phyloP scores from a whole-genome alignment of 2,329 filamentous ascomycete species.

The Aschersonia sp. region DNA sequence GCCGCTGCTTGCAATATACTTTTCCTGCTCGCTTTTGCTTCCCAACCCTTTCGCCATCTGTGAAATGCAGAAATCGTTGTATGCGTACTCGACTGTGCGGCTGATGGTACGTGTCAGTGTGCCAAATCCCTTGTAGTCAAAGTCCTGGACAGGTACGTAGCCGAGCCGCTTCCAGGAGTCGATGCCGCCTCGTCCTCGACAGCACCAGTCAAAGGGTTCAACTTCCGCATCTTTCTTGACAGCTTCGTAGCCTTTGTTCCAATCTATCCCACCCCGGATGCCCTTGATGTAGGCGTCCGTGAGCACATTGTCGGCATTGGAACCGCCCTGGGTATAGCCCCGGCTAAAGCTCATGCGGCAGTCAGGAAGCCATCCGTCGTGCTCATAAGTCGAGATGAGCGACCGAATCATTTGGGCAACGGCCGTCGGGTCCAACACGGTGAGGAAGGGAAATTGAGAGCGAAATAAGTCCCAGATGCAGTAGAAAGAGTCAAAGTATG shows the following conservation, averaged over 20 bases:
- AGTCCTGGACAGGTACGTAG: constrained; percentile 58
- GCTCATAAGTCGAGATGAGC: constrained; percentile 55
- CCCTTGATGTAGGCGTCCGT: constrained; percentile 56
- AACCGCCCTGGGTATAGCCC: constrained; percentile 61
- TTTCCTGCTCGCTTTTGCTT: constrained; percentile 37
- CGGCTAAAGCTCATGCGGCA: constrained; percentile 65
- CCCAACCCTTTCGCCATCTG: constrained; percentile 44
- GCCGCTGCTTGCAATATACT: constrained; percentile 41
- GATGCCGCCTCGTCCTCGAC: constrained; percentile 56
- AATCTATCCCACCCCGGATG: constrained; percentile 44
- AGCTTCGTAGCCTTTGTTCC: constrained; percentile 54
- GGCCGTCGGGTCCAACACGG: constrained; percentile 47
- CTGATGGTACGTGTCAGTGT: constrained; percentile 57
- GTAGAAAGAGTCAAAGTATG: constrained; percentile 65
- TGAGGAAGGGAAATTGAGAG: constrained; percentile 54
- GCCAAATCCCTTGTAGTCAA: constrained; percentile 51
- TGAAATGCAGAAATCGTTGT: constrained; percentile 59
- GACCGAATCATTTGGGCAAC: constrained; percentile 55
- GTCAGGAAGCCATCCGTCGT: constrained; percentile 59
- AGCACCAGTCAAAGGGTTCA: constrained; percentile 54
- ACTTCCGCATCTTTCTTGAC: constrained; percentile 59
- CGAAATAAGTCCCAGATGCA: constrained; percentile 63
- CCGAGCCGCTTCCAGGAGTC: constrained; percentile 56
- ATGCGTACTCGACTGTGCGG: constrained; percentile 63
- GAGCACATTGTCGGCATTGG: constrained; percentile 56